Percentiles rank a stretch among this genome's conserved stretches.
Evolutionary conservation across 768 basidiomycete genomes (phyloP).

Genomic region (Serendipita vermifera): DNA sequence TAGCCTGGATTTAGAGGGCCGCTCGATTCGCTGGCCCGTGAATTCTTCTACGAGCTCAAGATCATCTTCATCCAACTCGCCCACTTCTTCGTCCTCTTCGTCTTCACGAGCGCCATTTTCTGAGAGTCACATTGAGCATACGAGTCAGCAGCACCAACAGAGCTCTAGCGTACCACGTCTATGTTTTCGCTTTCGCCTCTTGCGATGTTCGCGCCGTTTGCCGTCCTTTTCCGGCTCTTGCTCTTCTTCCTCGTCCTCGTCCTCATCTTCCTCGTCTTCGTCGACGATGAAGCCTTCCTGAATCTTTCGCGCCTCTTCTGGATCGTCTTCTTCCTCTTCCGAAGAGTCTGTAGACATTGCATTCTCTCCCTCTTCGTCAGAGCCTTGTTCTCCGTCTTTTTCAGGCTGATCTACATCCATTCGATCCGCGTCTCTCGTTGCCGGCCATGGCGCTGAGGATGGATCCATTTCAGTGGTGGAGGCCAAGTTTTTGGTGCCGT

Average conservation of each 20-base stretch:
- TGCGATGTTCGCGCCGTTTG: not conserved
- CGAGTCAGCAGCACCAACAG: not conserved
- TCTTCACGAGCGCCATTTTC: constrained; percentile 10
- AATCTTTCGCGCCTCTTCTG: constrained; percentile 68
- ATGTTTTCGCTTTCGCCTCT: not conserved
- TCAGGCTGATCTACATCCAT: constrained; percentile 2
- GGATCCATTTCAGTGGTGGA: too few species aligned
- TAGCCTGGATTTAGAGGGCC: constrained; percentile 42
- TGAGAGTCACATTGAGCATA: not conserved
- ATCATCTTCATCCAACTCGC: constrained; percentile 66
- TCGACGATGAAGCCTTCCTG: constrained; percentile 88
- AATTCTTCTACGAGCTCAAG: constrained; percentile 76
- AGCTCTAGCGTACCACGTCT: not conserved
- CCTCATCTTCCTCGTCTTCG: constrained; percentile 78
- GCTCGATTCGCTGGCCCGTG: constrained; percentile 57
- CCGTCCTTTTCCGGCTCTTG: constrained; percentile 36
- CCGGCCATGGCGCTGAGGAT: not conserved
- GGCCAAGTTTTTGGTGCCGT: constrained; percentile 1
- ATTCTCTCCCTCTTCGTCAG: constrained; percentile 15
- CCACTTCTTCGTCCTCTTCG: constrained; percentile 17
- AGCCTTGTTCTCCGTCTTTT: constrained; percentile 15
- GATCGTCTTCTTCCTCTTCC: constrained; percentile 82
- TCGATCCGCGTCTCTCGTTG: not conserved
- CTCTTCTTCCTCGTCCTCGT: constrained; percentile 49
- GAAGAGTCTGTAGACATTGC: constrained; percentile 67